phyloP scores from a whole-genome alignment of 139 green algal species.

The Auxenochlorella pyrenoidosa region DNA sequence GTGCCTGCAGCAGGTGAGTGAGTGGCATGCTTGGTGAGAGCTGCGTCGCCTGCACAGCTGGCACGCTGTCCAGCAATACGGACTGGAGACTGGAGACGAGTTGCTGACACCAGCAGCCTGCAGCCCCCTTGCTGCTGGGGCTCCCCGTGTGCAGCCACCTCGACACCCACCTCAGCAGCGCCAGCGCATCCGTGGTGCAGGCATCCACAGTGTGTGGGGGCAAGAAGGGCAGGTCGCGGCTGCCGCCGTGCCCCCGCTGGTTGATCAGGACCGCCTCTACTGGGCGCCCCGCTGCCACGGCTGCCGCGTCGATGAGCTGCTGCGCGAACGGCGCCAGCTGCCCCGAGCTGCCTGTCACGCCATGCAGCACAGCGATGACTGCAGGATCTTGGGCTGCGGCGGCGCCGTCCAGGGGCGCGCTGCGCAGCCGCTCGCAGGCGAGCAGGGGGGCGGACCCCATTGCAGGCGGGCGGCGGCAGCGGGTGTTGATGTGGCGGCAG shows the following conservation, averaged over 20 bases:
- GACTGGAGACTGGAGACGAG: too few relatives aligned
- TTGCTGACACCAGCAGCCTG: too few relatives aligned
- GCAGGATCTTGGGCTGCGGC: not conserved
- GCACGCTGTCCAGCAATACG: too few relatives aligned
- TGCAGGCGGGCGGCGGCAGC: not conserved
- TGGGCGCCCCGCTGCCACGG: not conserved
- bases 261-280: not conserved
- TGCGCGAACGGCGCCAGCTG: not conserved
- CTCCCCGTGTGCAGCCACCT: not conserved
- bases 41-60: too few relatives aligned
- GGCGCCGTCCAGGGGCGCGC: not conserved
- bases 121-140: not conserved
- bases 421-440: constrained; percentile 1
- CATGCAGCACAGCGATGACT: not conserved
- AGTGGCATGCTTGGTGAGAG: too few relatives aligned
- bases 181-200: not conserved
- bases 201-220: not conserved
- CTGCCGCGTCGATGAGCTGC: not conserved
- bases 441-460: not conserved
- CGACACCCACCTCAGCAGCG: not conserved
- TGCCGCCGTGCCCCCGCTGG: not conserved
- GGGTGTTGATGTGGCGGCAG: too few relatives aligned
- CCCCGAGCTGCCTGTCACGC: not conserved
- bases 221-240: not conserved
- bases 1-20: not conserved